phyloP scores from a whole-genome alignment of 1,284 basidiomycete species.

The Naganishia sp. region DNA sequence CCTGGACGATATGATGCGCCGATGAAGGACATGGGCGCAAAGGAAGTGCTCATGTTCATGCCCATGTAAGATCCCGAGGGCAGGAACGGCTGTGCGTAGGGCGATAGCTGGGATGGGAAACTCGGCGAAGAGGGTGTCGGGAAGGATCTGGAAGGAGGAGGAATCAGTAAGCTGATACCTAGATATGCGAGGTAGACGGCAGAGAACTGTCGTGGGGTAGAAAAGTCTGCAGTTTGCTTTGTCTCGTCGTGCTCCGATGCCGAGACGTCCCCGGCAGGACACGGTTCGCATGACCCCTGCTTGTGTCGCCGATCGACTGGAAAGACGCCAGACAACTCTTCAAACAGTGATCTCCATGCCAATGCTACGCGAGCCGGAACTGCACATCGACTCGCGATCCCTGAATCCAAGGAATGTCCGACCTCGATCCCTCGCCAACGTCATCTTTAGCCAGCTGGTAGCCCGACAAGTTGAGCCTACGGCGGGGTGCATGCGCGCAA shows the following conservation, averaged over 20 bases:
- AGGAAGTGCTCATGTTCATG: conserved; percentile 26
- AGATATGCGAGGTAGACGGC: not conserved
- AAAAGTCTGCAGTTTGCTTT: too few relatives aligned
- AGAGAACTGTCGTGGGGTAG: not conserved
- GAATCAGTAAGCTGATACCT: not conserved
- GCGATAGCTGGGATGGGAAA: conserved; percentile 34
- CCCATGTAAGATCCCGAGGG: conserved; percentile 19
- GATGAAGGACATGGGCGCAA: conserved; percentile 15
- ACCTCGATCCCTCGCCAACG: too few relatives aligned
- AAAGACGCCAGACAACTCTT: too few relatives aligned
- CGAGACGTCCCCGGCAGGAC: not conserved
- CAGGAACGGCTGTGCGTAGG: conserved; percentile 32
- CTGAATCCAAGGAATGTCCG: too few relatives aligned
- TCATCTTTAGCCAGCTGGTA: too few relatives aligned
- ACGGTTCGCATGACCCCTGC: too few relatives aligned
- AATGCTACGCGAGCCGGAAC: too few relatives aligned
- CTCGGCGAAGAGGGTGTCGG: conserved; percentile 19
- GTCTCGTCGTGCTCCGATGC: not conserved
- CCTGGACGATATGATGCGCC: conserved; percentile 14
- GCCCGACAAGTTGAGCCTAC: too few relatives aligned
- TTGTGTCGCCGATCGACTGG: too few relatives aligned
- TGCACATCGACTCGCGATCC: too few relatives aligned
- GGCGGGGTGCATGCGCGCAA: too few relatives aligned
- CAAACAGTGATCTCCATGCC: too few relatives aligned
- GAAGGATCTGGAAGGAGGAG: conserved; percentile 1